phyloP scores from a whole-genome alignment of 1,139 yeast genomes.

The Candida pseudoviswanathii region DNA sequence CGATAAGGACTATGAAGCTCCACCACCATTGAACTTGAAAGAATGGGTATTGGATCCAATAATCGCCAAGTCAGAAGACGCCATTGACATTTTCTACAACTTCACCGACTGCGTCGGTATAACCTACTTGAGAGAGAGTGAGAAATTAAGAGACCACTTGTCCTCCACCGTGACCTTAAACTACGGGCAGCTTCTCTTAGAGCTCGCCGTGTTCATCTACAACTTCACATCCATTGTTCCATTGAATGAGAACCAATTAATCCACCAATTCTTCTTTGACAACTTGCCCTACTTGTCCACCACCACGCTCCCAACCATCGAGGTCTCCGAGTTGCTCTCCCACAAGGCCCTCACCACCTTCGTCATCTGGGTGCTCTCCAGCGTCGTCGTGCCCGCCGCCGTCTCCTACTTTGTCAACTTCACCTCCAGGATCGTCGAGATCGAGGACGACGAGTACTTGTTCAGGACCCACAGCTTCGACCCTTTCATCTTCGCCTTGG shows the following conservation, averaged over 20 bases:
- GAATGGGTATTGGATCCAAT: slow-evolving; percentile 42
- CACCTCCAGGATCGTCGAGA: slow-evolving; percentile 46
- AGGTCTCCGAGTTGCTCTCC: slow-evolving; percentile 36
- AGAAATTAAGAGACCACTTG: slow-evolving; percentile 50
- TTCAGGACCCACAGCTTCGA: slow-evolving; percentile 49
- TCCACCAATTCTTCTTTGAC: slow-evolving; percentile 44
- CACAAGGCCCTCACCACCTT: slow-evolving; percentile 34
- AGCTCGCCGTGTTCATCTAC: slow-evolving; percentile 38
- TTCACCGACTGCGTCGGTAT: slow-evolving; percentile 43
- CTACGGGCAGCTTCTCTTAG: slow-evolving; percentile 41
- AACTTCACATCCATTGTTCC: slow-evolving; percentile 41
- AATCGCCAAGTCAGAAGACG: slow-evolving; percentile 32
- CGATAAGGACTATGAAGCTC: slow-evolving; percentile 35
- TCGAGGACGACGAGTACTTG: slow-evolving; percentile 41
- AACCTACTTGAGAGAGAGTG: slow-evolving; percentile 43
- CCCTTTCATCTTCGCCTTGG: slow-evolving; percentile 58
- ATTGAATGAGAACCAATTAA: slow-evolving; percentile 36
- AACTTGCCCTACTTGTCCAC: slow-evolving; percentile 30
- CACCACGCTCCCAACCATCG: slow-evolving; percentile 33
- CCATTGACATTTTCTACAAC: slow-evolving; percentile 32
- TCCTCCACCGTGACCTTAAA: slow-evolving; percentile 52
- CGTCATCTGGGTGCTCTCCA: slow-evolving; percentile 42
- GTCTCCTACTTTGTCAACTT: slow-evolving; percentile 56
- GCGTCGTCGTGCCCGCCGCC: slow-evolving; percentile 47
- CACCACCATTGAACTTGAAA: slow-evolving; percentile 47